Base-by-base conservation (phyloP, 805 yeast genomes). In the Yueomyces sp. region DNA sequence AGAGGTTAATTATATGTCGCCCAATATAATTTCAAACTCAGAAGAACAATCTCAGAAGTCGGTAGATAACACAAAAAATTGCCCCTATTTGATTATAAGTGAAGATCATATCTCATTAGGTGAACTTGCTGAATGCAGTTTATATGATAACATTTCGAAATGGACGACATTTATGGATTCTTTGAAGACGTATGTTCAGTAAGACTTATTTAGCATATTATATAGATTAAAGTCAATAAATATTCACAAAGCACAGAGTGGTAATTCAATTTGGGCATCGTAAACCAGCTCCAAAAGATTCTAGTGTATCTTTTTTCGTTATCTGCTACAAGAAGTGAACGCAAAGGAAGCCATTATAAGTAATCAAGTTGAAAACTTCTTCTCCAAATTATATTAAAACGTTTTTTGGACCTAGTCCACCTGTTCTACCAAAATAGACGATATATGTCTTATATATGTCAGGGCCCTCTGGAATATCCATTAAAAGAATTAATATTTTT, bases 81-180 rank as follows among this genome's bases (percentile, higher is more conserved):
- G 19, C 19, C 33, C 33, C n/a, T 37, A 37, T 28, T 38, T 61
- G 12, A 43, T 59, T 5, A 39, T 61, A 2, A 52, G 57, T 44
- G 65, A 61, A 43, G 64, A 61, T 34, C 57, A 51, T 40, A 42
- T 61, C 2, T 47, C 49, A 3, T 33, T 57, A 29, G 54, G 46
- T 28, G 43, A 48, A 11, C 26, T 45, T 11, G 49, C 53, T 1
- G 48, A 43, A 12, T 58, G 63, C 42, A 53, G 47, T 12, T 48
- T 56, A 30, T 55, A 57, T 42, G 62, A 55, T 29, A 40, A 43
- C 7, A 12, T 40, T 4, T 47, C 41, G 3, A 47, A 50, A 28
- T 59, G 63, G 63, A 37, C 37, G 2, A n/a, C 37, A 1, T 59
- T 57, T 42, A 47, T 52, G 5, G 47, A 51, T 8, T 42, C 32